Conservation (phyloP, 2,329 filamentous ascomycete genomes). For the Monilinia laxa region DNA sequence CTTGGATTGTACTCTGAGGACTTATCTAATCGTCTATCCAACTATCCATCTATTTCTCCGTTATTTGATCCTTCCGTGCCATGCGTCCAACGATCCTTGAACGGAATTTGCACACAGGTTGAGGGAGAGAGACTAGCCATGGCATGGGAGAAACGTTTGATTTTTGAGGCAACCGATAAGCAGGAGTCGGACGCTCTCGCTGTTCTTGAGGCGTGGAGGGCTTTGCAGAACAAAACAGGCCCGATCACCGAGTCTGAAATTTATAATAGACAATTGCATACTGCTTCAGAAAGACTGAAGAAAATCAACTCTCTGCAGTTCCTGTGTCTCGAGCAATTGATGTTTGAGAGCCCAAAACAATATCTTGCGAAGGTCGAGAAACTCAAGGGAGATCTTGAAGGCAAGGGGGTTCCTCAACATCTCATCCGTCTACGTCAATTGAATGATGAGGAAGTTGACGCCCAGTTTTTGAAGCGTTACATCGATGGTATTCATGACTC, state of each 20-base stretch:
- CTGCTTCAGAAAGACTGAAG: slow-evolving; percentile 50
- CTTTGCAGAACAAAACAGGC: slow-evolving; percentile 41
- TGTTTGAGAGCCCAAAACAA: slow-evolving; percentile 50
- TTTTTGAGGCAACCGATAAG: slow-evolving; percentile 42
- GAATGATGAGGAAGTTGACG: slow-evolving; percentile 28
- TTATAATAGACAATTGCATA: slow-evolving; percentile 55
- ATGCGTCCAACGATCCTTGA: slow-evolving; percentile 47
- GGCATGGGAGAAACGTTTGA: slow-evolving; percentile 45
- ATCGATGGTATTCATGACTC: slow-evolving; percentile 52
- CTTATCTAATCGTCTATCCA: slow-evolving; percentile 48
- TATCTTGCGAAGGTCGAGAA: slow-evolving; percentile 51
- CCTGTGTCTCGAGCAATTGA: slow-evolving; percentile 52
- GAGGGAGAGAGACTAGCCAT: slow-evolving; percentile 57
- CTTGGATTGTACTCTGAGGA: slow-evolving; percentile 51
- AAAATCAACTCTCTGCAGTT: slow-evolving; percentile 55
- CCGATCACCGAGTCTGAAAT: slow-evolving; percentile 46
- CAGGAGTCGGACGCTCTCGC: slow-evolving; percentile 43
- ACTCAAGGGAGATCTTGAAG: slow-evolving; percentile 43
- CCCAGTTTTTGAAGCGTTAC: slow-evolving; percentile 47
- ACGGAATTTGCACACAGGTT: slow-evolving; percentile 53
- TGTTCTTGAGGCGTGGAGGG: slow-evolving; percentile 49
- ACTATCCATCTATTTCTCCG: slow-evolving; percentile 49
- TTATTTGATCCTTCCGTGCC: slow-evolving; percentile 37
- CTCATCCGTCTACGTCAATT: slow-evolving; percentile 21
- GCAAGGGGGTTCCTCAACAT: slow-evolving; percentile 24